Conservation (phyloP, 2,329 filamentous ascomycete species). For the Balansia obtecta region DNA sequence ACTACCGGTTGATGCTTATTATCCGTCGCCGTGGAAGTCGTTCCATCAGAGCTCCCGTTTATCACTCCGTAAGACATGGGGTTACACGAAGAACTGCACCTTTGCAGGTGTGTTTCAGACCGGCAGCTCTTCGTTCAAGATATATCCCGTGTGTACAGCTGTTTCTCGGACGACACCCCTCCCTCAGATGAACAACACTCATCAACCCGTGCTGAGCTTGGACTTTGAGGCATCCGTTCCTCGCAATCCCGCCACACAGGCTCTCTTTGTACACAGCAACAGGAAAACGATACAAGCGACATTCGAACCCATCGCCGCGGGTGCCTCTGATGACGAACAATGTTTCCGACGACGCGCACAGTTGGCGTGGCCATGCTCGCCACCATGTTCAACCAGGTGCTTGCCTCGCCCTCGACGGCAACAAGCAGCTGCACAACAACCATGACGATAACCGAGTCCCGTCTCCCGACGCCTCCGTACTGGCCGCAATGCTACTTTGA, state of each 20-base stretch:
- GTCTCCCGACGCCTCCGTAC: constrained; percentile 16
- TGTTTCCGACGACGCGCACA: not conserved
- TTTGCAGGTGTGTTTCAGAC: not conserved
- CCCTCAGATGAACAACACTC: not conserved
- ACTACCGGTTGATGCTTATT: constrained; percentile 27
- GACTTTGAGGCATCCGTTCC: too few relatives aligned
- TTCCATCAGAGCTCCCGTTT: constrained; percentile 19
- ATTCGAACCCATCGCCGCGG: too few relatives aligned
- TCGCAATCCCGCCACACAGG: not conserved
- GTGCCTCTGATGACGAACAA: not conserved
- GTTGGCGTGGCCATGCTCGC: not conserved
- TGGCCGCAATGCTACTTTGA: constrained; percentile 15
- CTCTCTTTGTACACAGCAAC: not conserved
- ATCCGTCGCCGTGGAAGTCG: constrained; percentile 32
- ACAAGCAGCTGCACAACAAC: constrained; percentile 16
- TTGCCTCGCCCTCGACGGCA: not conserved
- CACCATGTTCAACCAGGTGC: not conserved
- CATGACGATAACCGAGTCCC: constrained; percentile 14
- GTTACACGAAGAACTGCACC: not conserved
- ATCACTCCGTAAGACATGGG: not conserved
- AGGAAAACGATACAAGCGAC: too few relatives aligned
- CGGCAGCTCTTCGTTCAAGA: too few relatives aligned
- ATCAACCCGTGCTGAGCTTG: too few relatives aligned
- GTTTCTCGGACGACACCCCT: too few relatives aligned
- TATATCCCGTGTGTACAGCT: too few relatives aligned